A percentile compares a stretch with the other conserved stretches of the same genome.
phyloP scores from a whole-genome alignment of 495 filamentous ascomycete species.

The Friedmanniomyces simplex region DNA sequence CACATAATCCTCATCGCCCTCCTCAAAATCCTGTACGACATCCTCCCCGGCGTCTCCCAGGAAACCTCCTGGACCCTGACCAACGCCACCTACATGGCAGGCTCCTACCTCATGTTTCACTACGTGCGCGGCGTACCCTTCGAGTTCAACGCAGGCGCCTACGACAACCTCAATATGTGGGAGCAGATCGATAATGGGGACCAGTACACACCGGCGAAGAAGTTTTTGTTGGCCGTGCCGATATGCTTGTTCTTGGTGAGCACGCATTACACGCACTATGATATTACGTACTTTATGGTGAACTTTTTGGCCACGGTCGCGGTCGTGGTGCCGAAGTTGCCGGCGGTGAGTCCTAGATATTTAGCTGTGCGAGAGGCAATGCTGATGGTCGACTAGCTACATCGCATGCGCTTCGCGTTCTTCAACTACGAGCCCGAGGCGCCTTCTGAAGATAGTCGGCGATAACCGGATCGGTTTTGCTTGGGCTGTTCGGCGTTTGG shows the following conservation, averaged over 20 bases:
- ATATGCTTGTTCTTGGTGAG: constrained; percentile 89
- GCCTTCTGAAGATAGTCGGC: neutral
- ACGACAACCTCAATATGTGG: constrained; percentile 99
- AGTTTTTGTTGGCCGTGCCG: constrained; percentile 89
- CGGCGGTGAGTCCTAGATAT: constrained; percentile 53
- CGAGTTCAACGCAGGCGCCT: constrained; percentile 98
- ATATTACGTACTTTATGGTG: constrained; percentile 89
- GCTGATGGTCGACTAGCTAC: neutral
- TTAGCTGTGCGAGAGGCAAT: neutral
- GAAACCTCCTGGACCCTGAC: constrained; percentile 97
- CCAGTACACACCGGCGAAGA: constrained; percentile 97
- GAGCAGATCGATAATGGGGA: constrained; percentile 99
- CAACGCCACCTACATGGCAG: constrained; percentile 98
- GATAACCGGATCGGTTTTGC: neutral
- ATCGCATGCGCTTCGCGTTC: neutral
- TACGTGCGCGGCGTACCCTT: constrained; percentile 96
- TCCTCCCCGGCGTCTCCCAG: constrained; percentile 86
- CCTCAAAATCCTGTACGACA: constrained; percentile 92
- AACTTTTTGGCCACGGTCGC: constrained; percentile 85
- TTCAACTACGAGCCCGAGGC: neutral
- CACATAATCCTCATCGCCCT: constrained; percentile 81
- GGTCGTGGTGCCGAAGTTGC: constrained; percentile 92
- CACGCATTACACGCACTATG: constrained; percentile 98
- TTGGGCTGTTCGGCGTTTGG: neutral
- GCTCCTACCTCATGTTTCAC: constrained; percentile 98